phyloP scores from a whole-genome alignment of 371 early-diverging fungal genomes.

The Actinomucor elegans region DNA sequence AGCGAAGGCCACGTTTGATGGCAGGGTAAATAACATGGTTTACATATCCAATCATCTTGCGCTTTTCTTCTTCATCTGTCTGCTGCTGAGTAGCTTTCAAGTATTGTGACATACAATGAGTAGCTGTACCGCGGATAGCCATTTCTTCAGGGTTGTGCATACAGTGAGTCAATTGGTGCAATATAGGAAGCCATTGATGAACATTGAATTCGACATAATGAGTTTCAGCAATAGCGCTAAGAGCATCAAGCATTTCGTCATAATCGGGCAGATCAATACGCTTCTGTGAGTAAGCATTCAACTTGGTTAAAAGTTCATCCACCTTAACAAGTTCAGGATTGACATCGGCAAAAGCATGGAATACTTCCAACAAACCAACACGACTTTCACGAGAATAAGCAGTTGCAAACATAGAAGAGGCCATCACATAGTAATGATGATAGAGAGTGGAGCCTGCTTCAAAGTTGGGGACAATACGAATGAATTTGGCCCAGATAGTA shows the following conservation, averaged over 20 bases:
- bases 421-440: slow-evolving; percentile 55
- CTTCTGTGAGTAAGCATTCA: slow-evolving; percentile 75
- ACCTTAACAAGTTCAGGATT: slow-evolving; percentile 58
- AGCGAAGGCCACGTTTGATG: slow-evolving; percentile 72
- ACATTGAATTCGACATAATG: slow-evolving; percentile 59
- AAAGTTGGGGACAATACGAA: slow-evolving; percentile 56
- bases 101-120: slow-evolving; percentile 70
- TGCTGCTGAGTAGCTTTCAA: slow-evolving; percentile 46
- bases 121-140: slow-evolving; percentile 83
- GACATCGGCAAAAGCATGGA: slow-evolving; percentile 63
- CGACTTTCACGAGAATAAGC: slow-evolving; percentile 61
- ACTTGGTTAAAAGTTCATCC: slow-evolving; percentile 59
- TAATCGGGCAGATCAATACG: slow-evolving; percentile 91
- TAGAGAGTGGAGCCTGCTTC: slow-evolving; percentile 42
- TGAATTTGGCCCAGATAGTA: slow-evolving; percentile 71
- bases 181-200: slow-evolving; percentile 86
- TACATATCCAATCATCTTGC: slow-evolving; percentile 50
- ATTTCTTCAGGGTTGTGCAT: slow-evolving; percentile 85
- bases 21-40: slow-evolving; percentile 70
- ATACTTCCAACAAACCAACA: slow-evolving; percentile 57
- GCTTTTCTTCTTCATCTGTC: slow-evolving; percentile 40
- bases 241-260: slow-evolving; percentile 78
- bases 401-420: slow-evolving; percentile 62
- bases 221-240: slow-evolving; percentile 68
- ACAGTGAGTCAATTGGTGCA: slow-evolving; percentile 82